phyloP scores from a whole-genome alignment of 805 yeast species.

The Scheffersomyces ergatensis region DNA sequence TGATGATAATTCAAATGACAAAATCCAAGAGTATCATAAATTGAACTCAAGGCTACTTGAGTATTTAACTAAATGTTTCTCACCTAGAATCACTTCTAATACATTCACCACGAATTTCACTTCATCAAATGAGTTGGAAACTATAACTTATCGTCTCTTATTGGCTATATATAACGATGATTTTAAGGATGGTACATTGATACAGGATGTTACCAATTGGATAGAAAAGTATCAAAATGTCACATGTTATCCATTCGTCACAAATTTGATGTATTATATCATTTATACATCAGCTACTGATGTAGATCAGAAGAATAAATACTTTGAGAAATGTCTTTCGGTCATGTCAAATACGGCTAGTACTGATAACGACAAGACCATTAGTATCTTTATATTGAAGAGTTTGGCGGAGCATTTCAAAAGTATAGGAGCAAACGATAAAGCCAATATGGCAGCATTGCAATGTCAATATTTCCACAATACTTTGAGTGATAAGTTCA shows the following conservation, averaged over 20 bases:
- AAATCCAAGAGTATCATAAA: constrained; percentile 6
- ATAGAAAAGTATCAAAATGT: neutral
- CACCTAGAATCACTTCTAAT: constrained; percentile 11
- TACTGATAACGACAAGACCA: constrained; percentile 17
- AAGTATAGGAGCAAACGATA: constrained; percentile 16
- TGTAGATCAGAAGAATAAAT: constrained; percentile 12
- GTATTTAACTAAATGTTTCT: constrained; percentile 14
- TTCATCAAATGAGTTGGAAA: constrained; percentile 10
- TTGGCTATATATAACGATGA: neutral
- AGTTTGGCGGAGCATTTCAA: constrained; percentile 10
- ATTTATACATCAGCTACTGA: constrained; percentile 11
- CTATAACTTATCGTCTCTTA: constrained; percentile 11
- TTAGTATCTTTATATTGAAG: constrained; percentile 16
- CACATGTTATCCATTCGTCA: constrained; percentile 11
- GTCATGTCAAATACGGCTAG: constrained; percentile 8
- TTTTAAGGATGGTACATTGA: neutral
- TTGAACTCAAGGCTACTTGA: constrained; percentile 11
- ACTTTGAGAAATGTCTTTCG: constrained; percentile 12
- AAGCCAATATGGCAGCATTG: constrained; percentile 16
- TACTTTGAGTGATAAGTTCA: constrained; percentile 7
- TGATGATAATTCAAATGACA: neutral
- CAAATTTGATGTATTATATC: constrained; percentile 13
- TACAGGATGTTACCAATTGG: neutral
- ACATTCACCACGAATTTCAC: constrained; percentile 15
- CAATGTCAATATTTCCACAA: constrained; percentile 12